Conservation (phyloP, 495 filamentous ascomycete genomes). For the Podospora comata region DNA sequence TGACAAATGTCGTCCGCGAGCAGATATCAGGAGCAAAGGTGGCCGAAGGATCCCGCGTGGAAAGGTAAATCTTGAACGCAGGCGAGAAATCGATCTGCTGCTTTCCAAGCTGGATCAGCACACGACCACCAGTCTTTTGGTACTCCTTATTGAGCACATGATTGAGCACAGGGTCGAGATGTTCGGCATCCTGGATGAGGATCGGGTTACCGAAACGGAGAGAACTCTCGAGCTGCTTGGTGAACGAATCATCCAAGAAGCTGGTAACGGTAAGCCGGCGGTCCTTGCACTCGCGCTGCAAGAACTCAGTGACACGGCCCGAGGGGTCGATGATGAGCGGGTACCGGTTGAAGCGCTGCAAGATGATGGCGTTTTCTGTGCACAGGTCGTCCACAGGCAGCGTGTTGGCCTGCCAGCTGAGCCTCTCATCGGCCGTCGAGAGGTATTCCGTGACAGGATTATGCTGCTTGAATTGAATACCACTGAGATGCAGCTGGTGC, state of each 20-base stretch:
- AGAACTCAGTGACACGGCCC: conserved; percentile 86
- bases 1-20: conserved; percentile 97
- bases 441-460: conserved; percentile 96
- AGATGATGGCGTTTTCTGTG: conserved; percentile 96
- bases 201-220: conserved; percentile 98
- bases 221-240: conserved; percentile 94
- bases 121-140: conserved; percentile 97
- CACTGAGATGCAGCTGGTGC: conserved; percentile 82
- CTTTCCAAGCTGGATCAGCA: conserved; percentile 95
- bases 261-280: conserved; percentile 93
- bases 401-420: conserved; percentile 91
- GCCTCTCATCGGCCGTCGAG: conserved; percentile 91
- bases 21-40: conserved; percentile 97
- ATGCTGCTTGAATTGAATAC: conserved; percentile 85
- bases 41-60: conserved; percentile 92
- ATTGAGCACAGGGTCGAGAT: conserved; percentile 94
- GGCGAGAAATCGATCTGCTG: conserved; percentile 99
- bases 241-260: conserved; percentile 96
- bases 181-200: conserved; percentile 96
- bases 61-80: conserved; percentile 91
- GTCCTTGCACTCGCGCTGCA: conserved; percentile 90
- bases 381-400: conserved; percentile 98
- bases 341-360: conserved; percentile 97
- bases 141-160: conserved; percentile 99
- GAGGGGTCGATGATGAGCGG: conserved; percentile 98